Base-by-base conservation (phyloP, 768 basidiomycete genomes). In the Serendipita vermifera region DNA sequence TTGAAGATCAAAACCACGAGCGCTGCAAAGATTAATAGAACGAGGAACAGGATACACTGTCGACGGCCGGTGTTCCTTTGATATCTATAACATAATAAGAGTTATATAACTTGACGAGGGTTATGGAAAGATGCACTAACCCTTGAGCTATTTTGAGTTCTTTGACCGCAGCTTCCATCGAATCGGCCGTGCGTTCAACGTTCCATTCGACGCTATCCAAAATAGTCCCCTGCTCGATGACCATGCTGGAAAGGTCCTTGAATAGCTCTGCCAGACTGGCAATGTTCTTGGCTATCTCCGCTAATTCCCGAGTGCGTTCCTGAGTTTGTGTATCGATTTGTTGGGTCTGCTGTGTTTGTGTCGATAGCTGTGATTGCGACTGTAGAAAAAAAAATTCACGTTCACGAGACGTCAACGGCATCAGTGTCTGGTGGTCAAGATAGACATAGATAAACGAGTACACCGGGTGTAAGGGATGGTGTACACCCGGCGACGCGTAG, bases 161-260 rank as follows among this genome's bases (percentile, higher is more conserved):
- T 63, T 80, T 79, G 33, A 86, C 91, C 20, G 92, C 90, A 40
- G 87, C 87, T 56, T 82, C 70, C 66, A 93, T 76, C 54, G 89
- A 80, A 31, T 78, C 78, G 15, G 85, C 85, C 3, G 93, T 88
- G 68, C 87, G 84, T 68, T 97, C 91, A 54, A 99, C 87, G 67
- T 99, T 99, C 71, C 90, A 99, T 69, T 99, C 96, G 56, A 98
- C 79, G 33, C 89, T 91, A 70, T 98, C 96, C 56, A 98, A 76
- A 31, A 99, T 78, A 27, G 94, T 97, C 27, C 96, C 96, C 65
- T 99, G 96, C 70, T 98, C 96, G 60, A 98, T 97, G 58, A 99
- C 90, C 56, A 99, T 79, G 33, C 78, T 77, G 13, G 86, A 87
- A 41, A 99, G 75, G 66, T 99, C 96, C 64, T 94, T 91, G 77